Percentiles rank a stretch among this genome's conserved stretches.
phyloP scores from a whole-genome alignment of 169 alveolate genomes.

The Plasmodium relictum region DNA sequence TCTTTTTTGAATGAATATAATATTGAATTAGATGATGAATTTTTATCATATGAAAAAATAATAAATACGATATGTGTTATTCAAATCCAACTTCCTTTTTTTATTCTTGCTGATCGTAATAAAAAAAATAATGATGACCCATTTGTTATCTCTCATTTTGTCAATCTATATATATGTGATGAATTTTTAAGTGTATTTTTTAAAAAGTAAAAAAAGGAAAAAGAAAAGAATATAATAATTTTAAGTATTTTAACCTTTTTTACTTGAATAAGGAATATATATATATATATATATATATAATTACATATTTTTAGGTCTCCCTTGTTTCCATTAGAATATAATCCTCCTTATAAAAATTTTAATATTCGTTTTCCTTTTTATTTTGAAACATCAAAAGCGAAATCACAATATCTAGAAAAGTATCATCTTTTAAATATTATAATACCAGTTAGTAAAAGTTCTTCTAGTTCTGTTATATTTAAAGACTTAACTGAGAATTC shows the following conservation, averaged over 20 bases:
- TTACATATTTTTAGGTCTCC: constrained; percentile 61
- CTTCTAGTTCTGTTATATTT: constrained; percentile 24
- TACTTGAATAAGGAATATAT: background rate
- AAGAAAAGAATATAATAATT: background rate
- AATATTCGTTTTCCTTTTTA: constrained; percentile 74
- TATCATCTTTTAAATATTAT: constrained; percentile 67
- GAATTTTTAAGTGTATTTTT: constrained; percentile 46
- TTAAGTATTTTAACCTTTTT: too few relatives aligned
- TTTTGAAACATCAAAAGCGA: constrained; percentile 59
- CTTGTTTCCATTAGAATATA: constrained; percentile 50
- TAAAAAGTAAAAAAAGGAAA: constrained; percentile 43
- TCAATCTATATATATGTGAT: constrained; percentile 62
- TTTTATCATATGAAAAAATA: constrained; percentile 59
- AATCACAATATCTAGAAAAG: constrained; percentile 58
- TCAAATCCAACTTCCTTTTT: constrained; percentile 73
- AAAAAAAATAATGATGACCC: background rate
- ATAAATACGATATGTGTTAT: constrained; percentile 65
- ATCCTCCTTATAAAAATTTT: constrained; percentile 72
- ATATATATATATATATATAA: background rate
- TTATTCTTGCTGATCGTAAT: constrained; percentile 37
- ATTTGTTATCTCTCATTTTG: constrained; percentile 12
- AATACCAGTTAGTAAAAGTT: constrained; percentile 61
- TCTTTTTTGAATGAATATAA: constrained; percentile 76
- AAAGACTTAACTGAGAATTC: background rate
- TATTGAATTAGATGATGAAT: constrained; percentile 74